Evolutionary conservation across 176 grass and related monocot species (phyloP).

Genomic region (Sorghum bicolor): DNA sequence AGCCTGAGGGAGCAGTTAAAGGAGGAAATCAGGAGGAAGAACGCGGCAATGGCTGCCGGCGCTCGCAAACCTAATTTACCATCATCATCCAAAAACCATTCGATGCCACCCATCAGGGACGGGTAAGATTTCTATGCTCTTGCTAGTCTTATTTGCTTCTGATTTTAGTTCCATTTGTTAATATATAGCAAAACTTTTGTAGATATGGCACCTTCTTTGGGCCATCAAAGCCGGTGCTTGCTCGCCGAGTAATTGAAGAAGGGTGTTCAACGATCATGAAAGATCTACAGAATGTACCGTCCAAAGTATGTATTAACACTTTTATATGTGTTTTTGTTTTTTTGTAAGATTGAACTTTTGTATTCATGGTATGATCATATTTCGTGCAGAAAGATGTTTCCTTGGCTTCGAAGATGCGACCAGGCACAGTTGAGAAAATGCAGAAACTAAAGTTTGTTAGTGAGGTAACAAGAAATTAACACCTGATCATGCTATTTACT

Average conservation of each 20-base stretch:
- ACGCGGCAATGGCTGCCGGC: background rate
- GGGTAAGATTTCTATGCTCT: background rate
- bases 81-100: background rate
- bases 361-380: background rate
- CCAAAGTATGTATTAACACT: background rate
- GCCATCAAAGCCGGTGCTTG: conserved; percentile 58
- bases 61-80: background rate
- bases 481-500: background rate
- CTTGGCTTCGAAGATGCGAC: conserved; percentile 26
- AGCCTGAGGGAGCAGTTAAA: conserved; percentile 40
- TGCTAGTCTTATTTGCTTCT: background rate
- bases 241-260: conserved; percentile 74
- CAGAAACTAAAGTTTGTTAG: conserved; percentile 47
- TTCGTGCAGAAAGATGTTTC: conserved; percentile 38
- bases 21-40: conserved; percentile 26
- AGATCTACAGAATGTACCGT: conserved; percentile 25
- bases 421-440: conserved; percentile 8
- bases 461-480: conserved; percentile 40
- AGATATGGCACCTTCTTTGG: conserved; percentile 93
- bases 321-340: background rate
- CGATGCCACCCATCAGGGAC: background rate
- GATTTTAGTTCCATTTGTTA: background rate
- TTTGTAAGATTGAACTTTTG: background rate
- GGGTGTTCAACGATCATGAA: conserved; percentile 43
- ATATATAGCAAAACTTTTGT: background rate